phyloP scores from a whole-genome alignment of 208 protist species.

The Herpetomonas muscarum region DNA sequence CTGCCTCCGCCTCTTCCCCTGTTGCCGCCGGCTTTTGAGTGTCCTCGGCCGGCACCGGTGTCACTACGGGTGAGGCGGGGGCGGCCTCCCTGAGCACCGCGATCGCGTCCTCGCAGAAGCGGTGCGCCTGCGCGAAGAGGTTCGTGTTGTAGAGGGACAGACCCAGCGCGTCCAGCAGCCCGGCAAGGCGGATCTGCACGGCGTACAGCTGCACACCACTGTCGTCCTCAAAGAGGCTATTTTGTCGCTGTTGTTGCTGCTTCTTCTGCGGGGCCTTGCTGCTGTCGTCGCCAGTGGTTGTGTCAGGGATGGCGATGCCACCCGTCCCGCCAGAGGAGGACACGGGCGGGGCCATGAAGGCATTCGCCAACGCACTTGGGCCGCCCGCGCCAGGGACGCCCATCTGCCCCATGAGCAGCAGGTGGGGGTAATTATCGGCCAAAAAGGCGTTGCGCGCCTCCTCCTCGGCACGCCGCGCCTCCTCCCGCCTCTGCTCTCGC shows the following conservation, averaged over 20 bases:
- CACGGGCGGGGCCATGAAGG: conserved; percentile 4
- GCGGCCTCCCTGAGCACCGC: conserved; percentile 26
- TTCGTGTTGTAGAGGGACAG: conserved; percentile 64
- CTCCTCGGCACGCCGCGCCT: not conserved
- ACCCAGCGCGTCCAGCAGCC: conserved; percentile 76
- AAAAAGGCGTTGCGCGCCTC: not conserved
- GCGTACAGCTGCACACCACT: conserved; percentile 14
- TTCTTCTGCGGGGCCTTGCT: too few relatives aligned
- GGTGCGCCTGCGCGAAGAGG: conserved; percentile 70
- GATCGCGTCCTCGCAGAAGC: conserved; percentile 65
- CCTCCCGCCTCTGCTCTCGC: conserved; percentile 14
- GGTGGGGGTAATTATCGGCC: not conserved
- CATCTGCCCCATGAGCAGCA: not conserved
- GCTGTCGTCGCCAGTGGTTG: too few relatives aligned
- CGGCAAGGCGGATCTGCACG: conserved; percentile 53
- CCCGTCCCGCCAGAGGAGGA: not conserved
- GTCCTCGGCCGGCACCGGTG: not conserved
- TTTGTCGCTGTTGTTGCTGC: too few relatives aligned
- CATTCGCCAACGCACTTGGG: not conserved
- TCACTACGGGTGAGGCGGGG: not conserved
- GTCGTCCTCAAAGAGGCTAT: conserved; percentile 14
- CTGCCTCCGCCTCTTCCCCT: too few relatives aligned
- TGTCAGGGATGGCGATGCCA: too few relatives aligned
- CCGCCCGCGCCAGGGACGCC: not conserved
- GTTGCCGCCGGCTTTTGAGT: too few relatives aligned